phyloP scores from a whole-genome alignment of 208 protist species.

The Leishmania tarentolae region DNA sequence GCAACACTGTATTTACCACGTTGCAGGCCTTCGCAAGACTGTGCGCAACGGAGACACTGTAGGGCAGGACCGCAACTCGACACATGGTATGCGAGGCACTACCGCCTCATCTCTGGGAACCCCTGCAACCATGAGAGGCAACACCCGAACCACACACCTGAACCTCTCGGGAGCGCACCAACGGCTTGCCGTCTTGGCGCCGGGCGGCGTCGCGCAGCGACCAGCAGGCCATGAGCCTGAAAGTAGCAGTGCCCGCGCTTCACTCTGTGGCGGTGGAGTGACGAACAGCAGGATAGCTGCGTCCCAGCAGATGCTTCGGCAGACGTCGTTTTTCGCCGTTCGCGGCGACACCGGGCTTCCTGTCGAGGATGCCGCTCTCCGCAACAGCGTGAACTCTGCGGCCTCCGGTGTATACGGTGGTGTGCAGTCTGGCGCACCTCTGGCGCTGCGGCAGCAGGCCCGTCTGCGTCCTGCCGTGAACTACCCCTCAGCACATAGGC shows the following conservation, averaged over 20 bases:
- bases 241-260: neutral
- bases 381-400: conserved; percentile 13
- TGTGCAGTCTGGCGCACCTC: conserved; percentile 38
- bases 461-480: conserved; percentile 14
- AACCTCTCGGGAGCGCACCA: neutral
- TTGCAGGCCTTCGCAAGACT: conserved; percentile 44
- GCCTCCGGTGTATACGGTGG: conserved; percentile 53
- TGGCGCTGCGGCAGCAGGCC: conserved; percentile 36
- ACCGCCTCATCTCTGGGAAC: neutral
- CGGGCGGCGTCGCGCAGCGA: neutral
- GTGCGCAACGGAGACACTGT: conserved; percentile 27
- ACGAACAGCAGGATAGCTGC: conserved; percentile 16
- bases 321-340: conserved; percentile 59
- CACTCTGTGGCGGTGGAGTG: neutral
- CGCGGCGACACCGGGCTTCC: conserved; percentile 56
- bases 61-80: neutral
- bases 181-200: neutral
- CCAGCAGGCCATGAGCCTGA: neutral
- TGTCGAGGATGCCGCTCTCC: conserved; percentile 31
- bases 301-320: conserved; percentile 39
- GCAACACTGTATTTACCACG: conserved; percentile 56
- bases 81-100: neutral
- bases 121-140: conserved; percentile 5
- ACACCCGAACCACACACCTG: conserved; percentile 11
- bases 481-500: conserved; percentile 37